A percentile compares a stretch with the other conserved stretches of the same genome.
phyloP scores from a whole-genome alignment of 106 monocot species.

The Acanthochlamys bracteata region DNA sequence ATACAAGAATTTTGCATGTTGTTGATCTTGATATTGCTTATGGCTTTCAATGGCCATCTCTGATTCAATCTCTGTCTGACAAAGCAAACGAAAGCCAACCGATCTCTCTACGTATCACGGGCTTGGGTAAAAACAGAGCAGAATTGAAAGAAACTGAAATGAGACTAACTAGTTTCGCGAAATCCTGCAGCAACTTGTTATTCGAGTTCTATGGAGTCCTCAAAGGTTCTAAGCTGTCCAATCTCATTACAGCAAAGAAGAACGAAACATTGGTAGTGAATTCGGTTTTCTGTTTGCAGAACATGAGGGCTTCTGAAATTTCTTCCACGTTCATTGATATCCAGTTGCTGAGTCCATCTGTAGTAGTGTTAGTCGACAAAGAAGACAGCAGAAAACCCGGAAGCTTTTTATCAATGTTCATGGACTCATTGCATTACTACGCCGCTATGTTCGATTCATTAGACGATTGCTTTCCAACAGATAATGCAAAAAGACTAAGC shows the following conservation, averaged over 20 bases:
- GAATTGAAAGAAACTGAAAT: slow-evolving; percentile 38
- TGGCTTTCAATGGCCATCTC: slow-evolving; percentile 72
- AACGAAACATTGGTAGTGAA: slow-evolving; percentile 39
- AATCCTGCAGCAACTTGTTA: slow-evolving; percentile 29
- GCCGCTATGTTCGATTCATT: slow-evolving; percentile 49
- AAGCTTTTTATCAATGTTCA: slow-evolving; percentile 25
- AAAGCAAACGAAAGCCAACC: slow-evolving; percentile 21
- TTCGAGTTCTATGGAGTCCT: slow-evolving; percentile 42
- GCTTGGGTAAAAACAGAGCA: slow-evolving; percentile 23
- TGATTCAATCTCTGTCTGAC: slow-evolving; percentile 63
- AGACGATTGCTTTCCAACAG: slow-evolving; percentile 37
- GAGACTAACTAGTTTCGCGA: slow-evolving; percentile 35
- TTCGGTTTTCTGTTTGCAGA: slow-evolving; percentile 31
- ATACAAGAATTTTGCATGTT: slow-evolving; percentile 29
- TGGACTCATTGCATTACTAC: slow-evolving; percentile 36
- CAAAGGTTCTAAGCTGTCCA: background rate
- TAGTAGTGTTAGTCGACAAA: slow-evolving; percentile 40
- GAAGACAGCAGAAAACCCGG: slow-evolving; percentile 16
- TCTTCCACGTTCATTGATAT: slow-evolving; percentile 14
- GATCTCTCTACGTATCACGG: slow-evolving; percentile 39
- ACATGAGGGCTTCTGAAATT: slow-evolving; percentile 19
- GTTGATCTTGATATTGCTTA: slow-evolving; percentile 53
- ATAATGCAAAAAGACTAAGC: slow-evolving; percentile 37
- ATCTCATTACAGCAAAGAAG: slow-evolving; percentile 7
- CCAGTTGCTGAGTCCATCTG: slow-evolving; percentile 27